phyloP scores from a whole-genome alignment of 202 grass and related monocot genomes.

The Schoenoplectus tabernaemontani region DNA sequence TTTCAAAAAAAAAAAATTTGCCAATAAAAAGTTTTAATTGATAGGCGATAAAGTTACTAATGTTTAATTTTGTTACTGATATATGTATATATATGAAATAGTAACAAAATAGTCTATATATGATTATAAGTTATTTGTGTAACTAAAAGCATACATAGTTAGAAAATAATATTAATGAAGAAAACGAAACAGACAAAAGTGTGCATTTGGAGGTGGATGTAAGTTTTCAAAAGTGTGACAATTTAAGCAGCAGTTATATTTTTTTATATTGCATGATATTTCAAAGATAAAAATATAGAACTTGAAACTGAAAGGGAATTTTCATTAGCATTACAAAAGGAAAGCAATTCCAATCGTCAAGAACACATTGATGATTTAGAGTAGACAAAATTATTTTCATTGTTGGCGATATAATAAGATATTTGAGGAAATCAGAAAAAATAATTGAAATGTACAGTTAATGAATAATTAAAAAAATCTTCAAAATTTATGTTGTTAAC shows the following conservation, averaged over 20 bases:
- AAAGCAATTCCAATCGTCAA: neutral
- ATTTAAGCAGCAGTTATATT: neutral
- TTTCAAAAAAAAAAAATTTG: no score
- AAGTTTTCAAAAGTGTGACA: neutral
- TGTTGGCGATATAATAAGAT: neutral
- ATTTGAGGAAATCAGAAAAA: neutral
- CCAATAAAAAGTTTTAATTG: no score
- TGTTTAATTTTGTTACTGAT: no score
- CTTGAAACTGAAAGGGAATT: neutral
- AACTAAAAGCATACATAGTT: no score
- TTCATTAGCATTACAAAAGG: neutral
- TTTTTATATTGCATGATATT: neutral
- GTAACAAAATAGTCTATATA: no score
- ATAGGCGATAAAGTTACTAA: no score
- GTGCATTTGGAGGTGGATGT: neutral
- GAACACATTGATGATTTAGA: neutral
- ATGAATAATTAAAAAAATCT: no score
- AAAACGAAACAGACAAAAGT: neutral
- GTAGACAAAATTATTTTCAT: neutral
- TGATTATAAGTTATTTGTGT: no score
- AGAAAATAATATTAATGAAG: no score
- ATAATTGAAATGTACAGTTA: no score
- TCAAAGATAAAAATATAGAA: neutral
- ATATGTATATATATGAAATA: no score
- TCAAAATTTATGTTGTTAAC: no score